These are phyloP conservation scores for Venturia effusa DNA, from an alignment of 2,329 filamentous ascomycete species.

Conservation along the genomic window DNA sequence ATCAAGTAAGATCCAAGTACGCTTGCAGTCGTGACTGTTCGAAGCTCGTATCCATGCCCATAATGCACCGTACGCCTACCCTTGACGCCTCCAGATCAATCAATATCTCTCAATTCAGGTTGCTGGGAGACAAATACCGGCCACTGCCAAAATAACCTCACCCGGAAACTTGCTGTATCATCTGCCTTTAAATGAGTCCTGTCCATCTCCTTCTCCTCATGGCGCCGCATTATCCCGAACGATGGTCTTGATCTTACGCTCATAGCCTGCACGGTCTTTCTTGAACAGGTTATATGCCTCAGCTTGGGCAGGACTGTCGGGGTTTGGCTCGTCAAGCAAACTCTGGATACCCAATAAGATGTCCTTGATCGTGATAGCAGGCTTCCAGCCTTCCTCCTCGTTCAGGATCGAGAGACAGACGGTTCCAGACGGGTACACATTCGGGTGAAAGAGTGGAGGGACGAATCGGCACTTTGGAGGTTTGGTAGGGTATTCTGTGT, in stretches of 20 bases:
- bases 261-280: conserved; percentile 77
- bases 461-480: conserved; percentile 98
- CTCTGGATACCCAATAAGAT: conserved; percentile 95
- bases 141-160: background rate
- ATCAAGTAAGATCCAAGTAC: background rate
- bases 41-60: background rate
- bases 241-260: conserved; percentile 74
- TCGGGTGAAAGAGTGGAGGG: conserved; percentile 93
- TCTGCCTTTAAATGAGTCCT: background rate
- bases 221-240: conserved; percentile 83
- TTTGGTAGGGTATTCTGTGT: conserved; percentile 89
- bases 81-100: background rate
- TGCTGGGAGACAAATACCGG: background rate
- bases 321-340: conserved; percentile 90
- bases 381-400: conserved; percentile 97
- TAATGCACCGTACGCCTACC: background rate
- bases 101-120: background rate
- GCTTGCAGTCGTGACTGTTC: background rate
- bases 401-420: conserved; percentile 96
- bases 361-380: conserved; percentile 96
- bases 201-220: conserved; percentile 22
- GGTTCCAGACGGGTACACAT: conserved; percentile 96
- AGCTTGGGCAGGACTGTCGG: conserved; percentile 90
- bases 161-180: background rate
- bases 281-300: conserved; percentile 97